These are phyloP conservation scores for Corallochytrium limacisporum DNA, from an alignment of 78 protist species.

Conservation along the genomic window DNA sequence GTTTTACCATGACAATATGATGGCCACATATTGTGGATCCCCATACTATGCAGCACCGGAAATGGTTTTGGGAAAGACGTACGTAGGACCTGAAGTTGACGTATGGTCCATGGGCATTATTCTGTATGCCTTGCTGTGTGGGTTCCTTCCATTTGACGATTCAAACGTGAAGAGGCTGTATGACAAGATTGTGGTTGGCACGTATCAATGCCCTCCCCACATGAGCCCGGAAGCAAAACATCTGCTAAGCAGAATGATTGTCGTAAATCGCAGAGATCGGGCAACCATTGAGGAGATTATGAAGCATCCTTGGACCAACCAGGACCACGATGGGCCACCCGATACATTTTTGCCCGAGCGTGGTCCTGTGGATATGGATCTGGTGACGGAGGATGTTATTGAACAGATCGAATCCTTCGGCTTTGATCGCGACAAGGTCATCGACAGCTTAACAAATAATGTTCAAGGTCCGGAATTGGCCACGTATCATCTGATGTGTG, in stretches of 20 bases:
- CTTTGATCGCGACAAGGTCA: not conserved
- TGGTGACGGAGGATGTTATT: not conserved
- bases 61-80: not conserved
- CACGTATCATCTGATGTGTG: not conserved
- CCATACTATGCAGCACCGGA: constrained; percentile 19
- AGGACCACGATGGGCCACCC: not conserved
- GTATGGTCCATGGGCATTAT: constrained; percentile 31
- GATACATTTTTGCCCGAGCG: not conserved
- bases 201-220: too few species aligned
- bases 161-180: not conserved
- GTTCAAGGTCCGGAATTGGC: not conserved
- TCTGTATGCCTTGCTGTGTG: constrained; percentile 24
- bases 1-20: not conserved
- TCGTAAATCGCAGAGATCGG: not conserved
- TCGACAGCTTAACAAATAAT: not conserved
- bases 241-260: not conserved
- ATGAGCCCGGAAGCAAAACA: not conserved
- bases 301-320: constrained; percentile 14
- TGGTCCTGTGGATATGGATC: too few species aligned
- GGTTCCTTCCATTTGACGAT: constrained; percentile 33
- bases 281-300: not conserved
- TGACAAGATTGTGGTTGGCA: not conserved
- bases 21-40: constrained; percentile 14
- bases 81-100: constrained; percentile 16
- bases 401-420: not conserved